Conservation (phyloP, 345 rosid species). For the Diplotaxis tenuifolia region DNA sequence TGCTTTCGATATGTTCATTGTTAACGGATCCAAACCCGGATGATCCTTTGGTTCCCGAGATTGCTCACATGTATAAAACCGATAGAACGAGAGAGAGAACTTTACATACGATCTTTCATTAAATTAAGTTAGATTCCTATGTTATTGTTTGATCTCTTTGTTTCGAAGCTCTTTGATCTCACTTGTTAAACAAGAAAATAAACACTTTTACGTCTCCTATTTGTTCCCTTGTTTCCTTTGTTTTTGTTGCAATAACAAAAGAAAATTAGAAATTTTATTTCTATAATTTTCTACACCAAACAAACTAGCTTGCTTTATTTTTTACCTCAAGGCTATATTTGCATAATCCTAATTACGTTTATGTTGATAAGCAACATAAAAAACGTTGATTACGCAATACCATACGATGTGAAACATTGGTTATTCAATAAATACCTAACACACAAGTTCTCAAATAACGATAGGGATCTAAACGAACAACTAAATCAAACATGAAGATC, state of each 20-base stretch:
- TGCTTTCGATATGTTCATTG: conserved; percentile 76
- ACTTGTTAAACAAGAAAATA: not conserved
- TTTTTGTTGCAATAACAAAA: not conserved
- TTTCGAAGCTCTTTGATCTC: conserved; percentile 8
- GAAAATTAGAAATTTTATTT: not conserved
- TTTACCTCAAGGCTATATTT: not conserved
- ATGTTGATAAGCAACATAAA: not conserved
- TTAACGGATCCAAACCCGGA: conserved; percentile 78
- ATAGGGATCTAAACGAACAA: not conserved
- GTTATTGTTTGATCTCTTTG: conserved; percentile 15
- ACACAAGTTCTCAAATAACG: not conserved
- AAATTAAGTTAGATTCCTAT: conserved; percentile 25
- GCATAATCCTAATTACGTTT: not conserved
- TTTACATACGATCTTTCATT: conserved; percentile 25
- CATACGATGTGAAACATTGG: not conserved
- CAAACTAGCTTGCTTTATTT: not conserved
- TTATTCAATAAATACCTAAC: conserved; percentile 6
- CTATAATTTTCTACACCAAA: not conserved
- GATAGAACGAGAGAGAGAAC: conserved; percentile 8
- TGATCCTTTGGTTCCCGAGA: conserved; percentile 74
- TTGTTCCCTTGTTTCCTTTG: conserved; percentile 1
- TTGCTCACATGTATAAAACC: conserved; percentile 82
- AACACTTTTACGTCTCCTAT: conserved; percentile 10
- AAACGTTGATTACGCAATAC: not conserved
- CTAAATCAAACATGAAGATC: conserved; percentile 6